Base-by-base conservation (phyloP, 1,139 yeast species). In the Yamadazyma kanchanaburiensis region DNA sequence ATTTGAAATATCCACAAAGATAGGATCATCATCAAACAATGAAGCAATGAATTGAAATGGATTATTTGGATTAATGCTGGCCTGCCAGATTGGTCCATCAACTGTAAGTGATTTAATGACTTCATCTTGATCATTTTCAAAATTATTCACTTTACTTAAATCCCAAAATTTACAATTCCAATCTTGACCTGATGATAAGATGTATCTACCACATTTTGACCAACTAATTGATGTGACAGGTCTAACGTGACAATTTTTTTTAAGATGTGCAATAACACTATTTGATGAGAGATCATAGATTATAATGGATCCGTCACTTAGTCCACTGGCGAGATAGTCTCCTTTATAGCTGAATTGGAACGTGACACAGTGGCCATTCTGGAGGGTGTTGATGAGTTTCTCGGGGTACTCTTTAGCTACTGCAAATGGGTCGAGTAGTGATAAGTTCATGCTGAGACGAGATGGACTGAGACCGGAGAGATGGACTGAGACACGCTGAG, bases 381-480 rank as follows among this genome's bases (percentile, higher is more conserved):
- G 61, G 28, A 87, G 60, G 0, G 89, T 77, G 38, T 76, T 77
- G 2, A 84, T 73, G 15, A 87, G 70, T 2, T 83, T 72, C 43
- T 89, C 96, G 0, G 98, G 98, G 48, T 77, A 89, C 51, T 89
- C 98, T 49, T 87, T 89, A 10, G 95, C 82, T 22, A 89, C 88
- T 5, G 94, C 80, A 54, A 88, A 87, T 3, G 97, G 97, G 55
- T 89, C 97, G 43, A 86, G 77, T 14, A 89, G 67, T n/a, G 94
- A 72, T 30, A 87, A 68, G 55, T 89, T 89, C 95, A 85, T 35
- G n/a, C n/a, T n/a, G n/a, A n/a, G n/a, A n/a, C n/a, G n/a, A n/a
- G n/a, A n/a, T n/a, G n/a, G n/a, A n/a, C n/a, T n/a, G n/a, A n/a
- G n/a, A n/a, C n/a, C n/a, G n/a, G n/a, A n/a, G n/a, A n/a, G n/a